phyloP scores from a whole-genome alignment of 2,329 filamentous ascomycete genomes.

The Cucurbitaria berberidis region DNA sequence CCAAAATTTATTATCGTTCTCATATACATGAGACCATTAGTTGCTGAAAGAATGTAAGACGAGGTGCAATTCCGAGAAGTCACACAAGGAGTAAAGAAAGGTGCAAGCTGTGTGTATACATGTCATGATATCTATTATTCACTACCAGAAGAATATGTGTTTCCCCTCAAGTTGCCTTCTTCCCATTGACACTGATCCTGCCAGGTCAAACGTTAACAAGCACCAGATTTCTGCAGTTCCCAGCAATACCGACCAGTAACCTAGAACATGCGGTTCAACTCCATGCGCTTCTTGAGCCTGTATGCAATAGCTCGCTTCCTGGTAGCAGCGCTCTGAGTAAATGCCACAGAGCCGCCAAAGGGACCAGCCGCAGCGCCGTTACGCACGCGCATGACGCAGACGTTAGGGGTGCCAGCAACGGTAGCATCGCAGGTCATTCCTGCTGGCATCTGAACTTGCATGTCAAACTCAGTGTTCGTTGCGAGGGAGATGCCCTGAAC shows the following conservation, averaged over 20 bases:
- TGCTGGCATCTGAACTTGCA: slow-evolving; percentile 68
- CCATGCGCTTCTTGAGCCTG: slow-evolving; percentile 50
- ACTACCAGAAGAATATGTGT: neutral
- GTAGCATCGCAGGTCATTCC: slow-evolving; percentile 71
- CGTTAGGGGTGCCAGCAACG: slow-evolving; percentile 64
- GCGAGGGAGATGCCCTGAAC: slow-evolving; percentile 65
- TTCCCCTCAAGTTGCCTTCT: neutral
- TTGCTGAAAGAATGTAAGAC: too few species aligned
- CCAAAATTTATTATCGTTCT: too few species aligned
- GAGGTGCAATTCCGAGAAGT: too few species aligned
- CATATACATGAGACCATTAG: too few species aligned
- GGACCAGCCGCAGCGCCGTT: slow-evolving; percentile 68
- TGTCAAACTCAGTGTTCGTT: slow-evolving; percentile 65
- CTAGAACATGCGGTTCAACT: slow-evolving; percentile 35
- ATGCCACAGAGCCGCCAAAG: slow-evolving; percentile 71
- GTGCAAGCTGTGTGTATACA: neutral
- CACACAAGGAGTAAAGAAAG: neutral
- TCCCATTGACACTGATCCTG: slow-evolving; percentile 18
- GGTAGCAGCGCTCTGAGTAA: slow-evolving; percentile 64
- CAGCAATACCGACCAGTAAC: neutral
- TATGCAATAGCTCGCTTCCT: slow-evolving; percentile 69
- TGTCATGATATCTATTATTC: too few species aligned
- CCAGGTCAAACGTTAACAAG: slow-evolving; percentile 11
- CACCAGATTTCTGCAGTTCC: neutral
- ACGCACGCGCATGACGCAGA: slow-evolving; percentile 70